phyloP scores from a whole-genome alignment of 495 filamentous ascomycete genomes.

The Alectoria sarmentosa region DNA sequence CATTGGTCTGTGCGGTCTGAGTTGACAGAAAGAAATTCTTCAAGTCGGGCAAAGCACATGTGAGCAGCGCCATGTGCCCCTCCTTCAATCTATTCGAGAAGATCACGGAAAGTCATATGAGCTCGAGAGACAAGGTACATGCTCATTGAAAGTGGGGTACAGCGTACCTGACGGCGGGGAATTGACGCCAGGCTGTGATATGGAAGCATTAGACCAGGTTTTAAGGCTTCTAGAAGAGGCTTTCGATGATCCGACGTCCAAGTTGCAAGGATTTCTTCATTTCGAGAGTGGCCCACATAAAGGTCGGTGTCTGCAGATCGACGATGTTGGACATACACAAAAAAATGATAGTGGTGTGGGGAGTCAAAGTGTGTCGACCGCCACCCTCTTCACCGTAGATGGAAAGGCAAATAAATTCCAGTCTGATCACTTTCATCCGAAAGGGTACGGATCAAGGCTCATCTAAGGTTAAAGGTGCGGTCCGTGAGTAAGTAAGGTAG shows the following conservation, averaged over 20 bases:
- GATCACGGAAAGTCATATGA: conserved; percentile 3
- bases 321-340: not conserved
- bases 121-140: not conserved
- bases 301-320: conserved; percentile 4
- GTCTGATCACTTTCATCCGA: not conserved
- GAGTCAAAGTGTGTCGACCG: not conserved
- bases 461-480: conserved; percentile 16
- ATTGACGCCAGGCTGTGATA: conserved; percentile 9
- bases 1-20: not conserved
- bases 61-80: not conserved
- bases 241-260: not conserved
- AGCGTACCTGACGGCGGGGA: not conserved
- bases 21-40: not conserved
- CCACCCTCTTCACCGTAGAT: not conserved
- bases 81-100: not conserved
- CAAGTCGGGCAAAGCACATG: not conserved
- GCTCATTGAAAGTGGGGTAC: conserved; percentile 5
- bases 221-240: conserved; percentile 14
- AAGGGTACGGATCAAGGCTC: conserved; percentile 5
- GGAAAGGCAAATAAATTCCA: not conserved
- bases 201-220: conserved; percentile 4
- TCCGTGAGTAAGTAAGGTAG: conserved; percentile 1
- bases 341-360: too few species aligned
- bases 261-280: conserved; percentile 4
- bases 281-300: not conserved